Percentiles rank a stretch among this genome's conserved stretches.
phyloP scores from a whole-genome alignment of 306 rosid species.

The Trichosanthes truncata region DNA sequence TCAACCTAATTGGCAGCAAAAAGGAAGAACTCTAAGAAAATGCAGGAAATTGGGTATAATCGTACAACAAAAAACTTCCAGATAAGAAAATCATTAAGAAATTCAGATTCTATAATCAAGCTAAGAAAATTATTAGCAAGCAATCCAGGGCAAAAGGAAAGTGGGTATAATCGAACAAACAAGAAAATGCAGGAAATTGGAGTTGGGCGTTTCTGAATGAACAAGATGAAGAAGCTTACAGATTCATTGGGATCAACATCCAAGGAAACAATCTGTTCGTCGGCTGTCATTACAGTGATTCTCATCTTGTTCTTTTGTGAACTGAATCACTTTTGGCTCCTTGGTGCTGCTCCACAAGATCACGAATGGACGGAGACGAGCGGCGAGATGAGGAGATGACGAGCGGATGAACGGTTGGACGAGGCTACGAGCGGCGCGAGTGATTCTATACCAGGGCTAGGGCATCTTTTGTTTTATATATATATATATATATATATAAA shows the following conservation, averaged over 20 bases:
- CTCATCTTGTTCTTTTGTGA: slow-evolving; percentile 41
- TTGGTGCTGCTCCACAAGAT: background rate
- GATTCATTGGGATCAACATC: slow-evolving; percentile 93
- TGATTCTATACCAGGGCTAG: too few species aligned
- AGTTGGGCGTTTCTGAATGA: background rate
- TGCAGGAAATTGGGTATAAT: too few species aligned
- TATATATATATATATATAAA: too few species aligned
- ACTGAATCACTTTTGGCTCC: background rate
- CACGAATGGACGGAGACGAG: too few species aligned
- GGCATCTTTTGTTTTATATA: too few species aligned
- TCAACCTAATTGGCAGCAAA: slow-evolving; percentile 45
- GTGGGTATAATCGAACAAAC: background rate
- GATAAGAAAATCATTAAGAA: too few species aligned
- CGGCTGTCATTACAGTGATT: slow-evolving; percentile 89
- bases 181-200: background rate
- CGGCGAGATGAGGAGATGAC: too few species aligned
- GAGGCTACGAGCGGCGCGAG: too few species aligned
- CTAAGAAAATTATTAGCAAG: too few species aligned
- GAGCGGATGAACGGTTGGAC: too few species aligned
- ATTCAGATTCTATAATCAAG: too few species aligned
- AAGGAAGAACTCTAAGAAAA: background rate
- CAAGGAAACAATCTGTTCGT: slow-evolving; percentile 59
- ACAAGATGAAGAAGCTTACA: slow-evolving; percentile 27
- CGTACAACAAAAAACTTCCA: too few species aligned
- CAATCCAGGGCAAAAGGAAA: background rate